Evolutionary conservation across 2,329 filamentous ascomycete genomes (phyloP).

Genomic region (Apiospora malaysiana): DNA sequence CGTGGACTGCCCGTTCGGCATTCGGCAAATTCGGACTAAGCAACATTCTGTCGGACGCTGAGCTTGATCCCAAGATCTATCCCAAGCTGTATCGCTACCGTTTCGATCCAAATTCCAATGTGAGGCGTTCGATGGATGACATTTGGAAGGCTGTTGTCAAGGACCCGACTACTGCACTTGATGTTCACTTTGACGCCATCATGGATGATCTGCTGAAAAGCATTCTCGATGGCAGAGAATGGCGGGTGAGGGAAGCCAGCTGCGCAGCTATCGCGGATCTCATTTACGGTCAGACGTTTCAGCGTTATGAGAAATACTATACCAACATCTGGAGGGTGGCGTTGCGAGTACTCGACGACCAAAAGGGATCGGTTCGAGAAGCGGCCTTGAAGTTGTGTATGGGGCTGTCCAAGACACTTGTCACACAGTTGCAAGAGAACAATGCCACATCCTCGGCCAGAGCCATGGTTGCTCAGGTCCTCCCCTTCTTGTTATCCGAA

Average conservation of each 20-base stretch:
- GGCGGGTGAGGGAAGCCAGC: slow-evolving; percentile 90
- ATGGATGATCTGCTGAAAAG: slow-evolving; percentile 86
- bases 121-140: slow-evolving; percentile 93
- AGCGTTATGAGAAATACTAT: slow-evolving; percentile 83
- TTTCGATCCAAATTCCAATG: slow-evolving; percentile 93
- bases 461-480: slow-evolving; percentile 82
- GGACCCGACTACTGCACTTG: slow-evolving; percentile 77
- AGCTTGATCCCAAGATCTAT: slow-evolving; percentile 90
- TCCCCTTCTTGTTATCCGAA: slow-evolving; percentile 89
- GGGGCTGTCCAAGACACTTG: slow-evolving; percentile 81
- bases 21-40: slow-evolving; percentile 94
- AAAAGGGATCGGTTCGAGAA: slow-evolving; percentile 86
- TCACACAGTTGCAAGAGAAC: slow-evolving; percentile 83
- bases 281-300: slow-evolving; percentile 77
- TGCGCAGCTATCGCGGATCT: slow-evolving; percentile 90
- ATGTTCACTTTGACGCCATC: slow-evolving; percentile 85
- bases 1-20: slow-evolving; percentile 95
- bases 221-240: slow-evolving; percentile 83
- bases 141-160: slow-evolving; percentile 98
- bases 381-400: slow-evolving; percentile 85
- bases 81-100: slow-evolving; percentile 93
- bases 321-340: slow-evolving; percentile 83
- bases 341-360: slow-evolving; percentile 93
- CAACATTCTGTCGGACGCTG: slow-evolving; percentile 86
- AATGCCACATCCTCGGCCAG: slow-evolving; percentile 72